Base-by-base conservation (phyloP, 140 eudicot genomes). In the Erigeron philadelphicus region DNA sequence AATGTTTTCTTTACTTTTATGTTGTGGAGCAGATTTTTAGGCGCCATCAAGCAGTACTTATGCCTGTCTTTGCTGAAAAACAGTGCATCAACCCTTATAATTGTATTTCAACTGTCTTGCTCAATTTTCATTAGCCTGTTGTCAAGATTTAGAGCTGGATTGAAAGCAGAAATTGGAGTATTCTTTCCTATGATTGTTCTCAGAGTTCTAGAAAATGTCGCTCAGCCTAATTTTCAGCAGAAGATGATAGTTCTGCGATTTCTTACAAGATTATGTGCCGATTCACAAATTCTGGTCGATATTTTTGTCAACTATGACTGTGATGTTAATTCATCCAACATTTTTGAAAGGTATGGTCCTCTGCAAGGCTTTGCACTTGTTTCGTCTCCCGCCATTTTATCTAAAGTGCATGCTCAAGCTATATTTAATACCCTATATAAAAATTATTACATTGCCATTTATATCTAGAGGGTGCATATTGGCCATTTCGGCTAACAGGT, bases 91-190 rank as follows among this genome's bases (percentile, higher is more conserved):
- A 85, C 94, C 35, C 90, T 87, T 64, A 77, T 87, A 87, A 83
- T 87, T 73, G 95, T 93, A 66, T 89, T 85, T 86, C 99, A 93
- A 86, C 97, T 93, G 64, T 93, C 97, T n/a, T 93, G 99, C 89
- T 93, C 99, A 44, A 93, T 93, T 71, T 93, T 93, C 82, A 84
- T 93, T 65, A 93, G 99, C 77, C 79, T 93, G 86, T 90, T 93
- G 50, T 85, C 99, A 72, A 82, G 99, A 78, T 93, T 93, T 77
- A 87, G 99, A 82, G 95, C 99, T 69, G 99, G 99, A 68, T 64
- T 93, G 77, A 93, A 93, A 78, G 97, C 99, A 74, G 99, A 93
- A 80, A 93, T 93, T 64, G 97, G 99, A 61, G 99, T 93, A 41
- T 93, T 93, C 73, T 93, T 89, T 73, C 99, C 97, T 49, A 89